Percentiles rank a stretch among this genome's conserved stretches.
These are phyloP conservation scores for Maudiozyma barnettii DNA, from an alignment of 805 yeast genomes.

Conservation along the genomic window DNA sequence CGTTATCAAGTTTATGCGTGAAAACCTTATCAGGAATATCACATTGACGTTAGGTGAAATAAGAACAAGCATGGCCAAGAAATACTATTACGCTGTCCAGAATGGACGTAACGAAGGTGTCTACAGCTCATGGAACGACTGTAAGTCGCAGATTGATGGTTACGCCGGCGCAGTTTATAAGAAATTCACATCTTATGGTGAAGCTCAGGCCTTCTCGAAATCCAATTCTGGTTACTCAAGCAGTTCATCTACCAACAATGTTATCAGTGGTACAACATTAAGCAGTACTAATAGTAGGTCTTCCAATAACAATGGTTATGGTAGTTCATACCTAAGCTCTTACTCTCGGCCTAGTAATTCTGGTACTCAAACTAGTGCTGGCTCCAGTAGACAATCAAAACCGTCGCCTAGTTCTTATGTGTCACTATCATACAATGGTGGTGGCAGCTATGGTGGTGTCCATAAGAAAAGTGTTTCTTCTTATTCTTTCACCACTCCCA, in stretches of 20 bases:
- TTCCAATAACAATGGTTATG: not conserved
- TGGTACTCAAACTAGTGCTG: not conserved
- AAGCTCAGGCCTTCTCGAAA: slow-evolving; percentile 38
- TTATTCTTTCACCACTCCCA: not conserved
- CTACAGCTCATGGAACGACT: slow-evolving; percentile 49
- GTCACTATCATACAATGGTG: not conserved
- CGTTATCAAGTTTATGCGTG: not conserved
- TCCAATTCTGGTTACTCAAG: slow-evolving; percentile 4
- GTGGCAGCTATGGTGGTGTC: not conserved
- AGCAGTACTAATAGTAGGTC: not conserved
- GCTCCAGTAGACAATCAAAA: not conserved
- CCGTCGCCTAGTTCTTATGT: not conserved
- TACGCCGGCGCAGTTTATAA: slow-evolving; percentile 48
- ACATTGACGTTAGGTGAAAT: not conserved
- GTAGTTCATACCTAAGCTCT: not conserved
- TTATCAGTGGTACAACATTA: not conserved
- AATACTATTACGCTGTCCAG: slow-evolving; percentile 43
- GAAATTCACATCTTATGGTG: slow-evolving; percentile 39
- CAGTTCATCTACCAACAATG: not conserved
- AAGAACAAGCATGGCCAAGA: slow-evolving; percentile 11
- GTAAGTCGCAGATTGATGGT: slow-evolving; percentile 45
- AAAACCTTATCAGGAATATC: not conserved
- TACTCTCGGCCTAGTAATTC: too few species aligned
- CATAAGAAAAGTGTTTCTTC: not conserved
- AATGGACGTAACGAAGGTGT: slow-evolving; percentile 50